Evolutionary conservation across 495 filamentous ascomycete genomes (phyloP), one percentile per base, ranked within the genome.

Genomic region (Penicillium taxi): DNA sequence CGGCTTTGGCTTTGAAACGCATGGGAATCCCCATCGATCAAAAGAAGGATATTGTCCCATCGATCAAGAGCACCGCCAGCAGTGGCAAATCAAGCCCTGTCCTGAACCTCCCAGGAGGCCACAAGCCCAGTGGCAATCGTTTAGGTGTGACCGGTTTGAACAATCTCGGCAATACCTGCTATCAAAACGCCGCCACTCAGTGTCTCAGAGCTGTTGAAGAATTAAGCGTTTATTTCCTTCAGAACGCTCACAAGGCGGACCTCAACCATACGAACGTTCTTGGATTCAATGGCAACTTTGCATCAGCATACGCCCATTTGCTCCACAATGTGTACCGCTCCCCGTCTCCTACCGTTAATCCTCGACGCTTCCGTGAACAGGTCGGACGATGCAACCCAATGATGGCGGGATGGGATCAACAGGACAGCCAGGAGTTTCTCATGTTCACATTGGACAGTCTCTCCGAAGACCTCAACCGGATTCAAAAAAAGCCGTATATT

Each of bases 401-500:
- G 5, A 96, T 96, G 50, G 93, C 87, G 4, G 90, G 91, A 4
- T 96, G 89, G 50, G 87, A 86, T 3, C 91, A 98, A 54, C 91
- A 98, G 53, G 91, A 98, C 54, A 90, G 91, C 0, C 91, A 98
- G 50, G 91, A 98, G 45, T 96, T 96, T 44, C 64, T 98, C n/a
- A 86, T 91, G 37, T 96, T 95, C 57, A 72, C 96, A 12, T 78
- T 98, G 6, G 91, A 96, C 58, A 91, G 86, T 12, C 61, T 98
- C 0, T 90, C 96, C 38, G 91, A 98, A 53, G 91, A 96, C 53
- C 67, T 96, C 31, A 98, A 91, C 52, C 78, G 91, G 6, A 82
- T 98, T 36, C 74, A 80, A 54, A 91, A 94, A 62, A 98, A 98
- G 64, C 91, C 91, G 1, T 95, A 96, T 53, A 93, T 91, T 23